phyloP scores from a whole-genome alignment of 73 alveolate species.

The Symbiodinium natans region DNA sequence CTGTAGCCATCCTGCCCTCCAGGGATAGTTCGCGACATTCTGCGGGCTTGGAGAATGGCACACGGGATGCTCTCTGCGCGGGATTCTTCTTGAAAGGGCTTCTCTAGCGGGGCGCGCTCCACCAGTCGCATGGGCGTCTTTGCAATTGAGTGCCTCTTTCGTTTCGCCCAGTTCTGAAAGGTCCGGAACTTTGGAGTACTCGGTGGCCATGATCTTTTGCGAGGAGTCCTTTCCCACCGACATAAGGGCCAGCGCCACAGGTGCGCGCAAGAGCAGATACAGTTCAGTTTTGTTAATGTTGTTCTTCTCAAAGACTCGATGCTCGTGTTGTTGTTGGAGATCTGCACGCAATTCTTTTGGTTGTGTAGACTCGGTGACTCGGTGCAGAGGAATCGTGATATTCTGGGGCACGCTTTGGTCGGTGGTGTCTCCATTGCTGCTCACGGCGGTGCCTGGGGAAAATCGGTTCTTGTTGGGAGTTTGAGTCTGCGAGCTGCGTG shows the following conservation, averaged over 20 bases:
- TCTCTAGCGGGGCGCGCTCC: background rate
- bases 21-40: too few species aligned
- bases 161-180: background rate
- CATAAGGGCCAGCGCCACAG: constrained; percentile 20
- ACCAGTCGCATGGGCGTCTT: background rate
- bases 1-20: too few species aligned
- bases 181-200: constrained; percentile 73
- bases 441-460: constrained; percentile 25
- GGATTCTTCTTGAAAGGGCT: too few species aligned
- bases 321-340: too few species aligned
- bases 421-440: constrained; percentile 68
- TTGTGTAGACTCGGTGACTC: too few species aligned
- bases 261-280: background rate
- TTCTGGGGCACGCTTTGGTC: constrained; percentile 90
- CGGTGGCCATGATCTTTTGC: constrained; percentile 84
- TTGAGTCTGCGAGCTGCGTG: too few species aligned
- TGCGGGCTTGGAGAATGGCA: too few species aligned
- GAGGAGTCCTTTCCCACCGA: constrained; percentile 77
- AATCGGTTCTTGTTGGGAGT: too few species aligned
- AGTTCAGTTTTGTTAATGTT: too few species aligned
- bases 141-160: background rate
- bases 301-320: too few species aligned
- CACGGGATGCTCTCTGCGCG: too few species aligned
- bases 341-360: too few species aligned
- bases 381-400: constrained; percentile 59